A percentile compares a stretch with the other conserved stretches of the same genome.
These are phyloP conservation scores for Globomyces sp. DNA, from an alignment of 371 early-diverging fungal species.

Conservation along the genomic window DNA sequence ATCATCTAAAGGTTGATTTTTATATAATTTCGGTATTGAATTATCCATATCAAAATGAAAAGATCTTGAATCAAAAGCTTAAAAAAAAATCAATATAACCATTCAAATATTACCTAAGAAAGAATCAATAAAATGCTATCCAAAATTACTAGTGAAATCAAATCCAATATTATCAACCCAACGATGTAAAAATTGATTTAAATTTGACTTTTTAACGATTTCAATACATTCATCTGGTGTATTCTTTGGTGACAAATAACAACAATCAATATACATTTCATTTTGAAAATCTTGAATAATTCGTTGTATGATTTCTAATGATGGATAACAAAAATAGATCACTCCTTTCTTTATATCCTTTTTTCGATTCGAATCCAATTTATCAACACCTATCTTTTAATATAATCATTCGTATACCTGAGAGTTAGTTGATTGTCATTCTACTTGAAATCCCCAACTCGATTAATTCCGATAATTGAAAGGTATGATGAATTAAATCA, in stretches of 20 bases:
- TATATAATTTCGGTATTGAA: constrained; percentile 58
- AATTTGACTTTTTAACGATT: constrained; percentile 20
- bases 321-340: constrained; percentile 84
- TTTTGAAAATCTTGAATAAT: constrained; percentile 73
- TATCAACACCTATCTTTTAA: not conserved
- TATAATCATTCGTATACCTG: no score
- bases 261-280: constrained; percentile 23
- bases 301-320: constrained; percentile 62
- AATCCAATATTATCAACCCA: constrained; percentile 33
- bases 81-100: no score
- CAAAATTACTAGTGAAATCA: constrained; percentile 1
- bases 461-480: constrained; percentile 6
- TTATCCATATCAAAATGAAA: constrained; percentile 68
- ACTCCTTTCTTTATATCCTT: constrained; percentile 42
- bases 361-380: constrained; percentile 8
- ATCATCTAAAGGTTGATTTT: constrained; percentile 39
- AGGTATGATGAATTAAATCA: not conserved
- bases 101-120: no score
- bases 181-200: constrained; percentile 13
- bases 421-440: not conserved
- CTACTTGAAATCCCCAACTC: constrained; percentile 13
- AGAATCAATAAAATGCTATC: not conserved
- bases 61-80: constrained; percentile 76
- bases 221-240: constrained; percentile 8
- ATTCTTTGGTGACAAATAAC: constrained; percentile 17